Base-by-base conservation (phyloP, 1,284 basidiomycete genomes). In the Pterula multifida region DNA sequence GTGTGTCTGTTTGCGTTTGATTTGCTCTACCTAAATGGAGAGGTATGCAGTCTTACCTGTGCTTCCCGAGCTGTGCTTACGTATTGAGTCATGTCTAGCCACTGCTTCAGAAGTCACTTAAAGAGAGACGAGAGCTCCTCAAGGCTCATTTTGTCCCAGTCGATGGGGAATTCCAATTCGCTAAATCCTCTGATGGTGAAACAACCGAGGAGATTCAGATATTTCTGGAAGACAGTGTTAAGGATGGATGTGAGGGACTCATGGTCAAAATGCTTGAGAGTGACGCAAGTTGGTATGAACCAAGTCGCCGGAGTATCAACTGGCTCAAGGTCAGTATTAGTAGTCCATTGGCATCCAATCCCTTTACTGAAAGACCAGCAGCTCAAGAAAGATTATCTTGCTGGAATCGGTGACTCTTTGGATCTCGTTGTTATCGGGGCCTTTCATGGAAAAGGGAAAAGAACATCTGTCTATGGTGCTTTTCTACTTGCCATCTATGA, bases 221-320 rank as follows among this genome's bases (percentile, higher is more conserved):
- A 0, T 98, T 99, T 74, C 70, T 99, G 15, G 96, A 98, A 60
- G 87, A 93, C 57, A 94, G 90, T 63, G 90, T 99, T 56, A 95
- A 93, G 63, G 93, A 97, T 61, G 93, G 95, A 1, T 98, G 96
- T 65, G 96, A 99, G 65, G 96, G 96, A 2, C 75, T 99, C 47
- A 97, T 99, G 96, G 92, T 99, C 54, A 99, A 99, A 69, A 96
- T 97, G 91, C 72, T 98, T 12, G 87, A 93, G 36, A 89, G 82
- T 22, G 81, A 90, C 35, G 85, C 85, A 13, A 92, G 94, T 61
- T 90, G 81, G 57, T 99, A 99, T 64, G 93, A 98, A 65, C 96
- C 96, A 1, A 94, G 90, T 63, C 73, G 93, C 50, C 75, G 96
- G 39, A 92, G 86, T 66, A 89, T 98, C 55, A 98, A 98, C 63